Conservation (phyloP, 2,329 filamentous ascomycete genomes). For the Apiospora saccharicola region DNA sequence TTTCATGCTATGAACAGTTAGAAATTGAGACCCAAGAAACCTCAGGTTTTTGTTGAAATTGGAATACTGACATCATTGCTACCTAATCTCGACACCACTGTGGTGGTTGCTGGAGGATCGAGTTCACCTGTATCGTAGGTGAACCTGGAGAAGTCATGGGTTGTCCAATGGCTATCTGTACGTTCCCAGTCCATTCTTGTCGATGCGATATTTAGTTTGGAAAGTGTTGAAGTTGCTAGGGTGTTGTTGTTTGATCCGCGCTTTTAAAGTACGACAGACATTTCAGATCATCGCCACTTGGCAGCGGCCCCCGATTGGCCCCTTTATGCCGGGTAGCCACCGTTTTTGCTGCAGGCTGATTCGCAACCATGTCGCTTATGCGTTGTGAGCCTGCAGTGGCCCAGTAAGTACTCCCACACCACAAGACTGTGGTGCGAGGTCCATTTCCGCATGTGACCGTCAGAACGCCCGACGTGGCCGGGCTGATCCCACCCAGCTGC, state of each 20-base stretch:
- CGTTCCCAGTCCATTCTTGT: constrained; percentile 10
- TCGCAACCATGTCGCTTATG: neutral
- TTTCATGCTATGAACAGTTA: neutral
- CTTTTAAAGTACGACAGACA: neutral
- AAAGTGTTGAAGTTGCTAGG: neutral
- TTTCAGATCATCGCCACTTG: neutral
- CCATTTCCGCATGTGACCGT: neutral
- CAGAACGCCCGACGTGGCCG: neutral
- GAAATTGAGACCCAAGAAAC: too few relatives aligned
- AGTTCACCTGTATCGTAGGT: neutral
- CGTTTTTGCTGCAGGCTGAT: neutral
- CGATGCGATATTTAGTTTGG: neutral
- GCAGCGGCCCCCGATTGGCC: neutral
- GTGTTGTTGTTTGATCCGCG: neutral
- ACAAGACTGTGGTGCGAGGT: neutral
- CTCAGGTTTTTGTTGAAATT: too few relatives aligned
- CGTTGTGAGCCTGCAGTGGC: neutral
- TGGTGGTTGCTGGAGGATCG: neutral
- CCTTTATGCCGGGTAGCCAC: neutral
- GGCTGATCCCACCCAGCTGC: neutral
- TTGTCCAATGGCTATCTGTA: neutral
- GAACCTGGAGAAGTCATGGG: neutral
- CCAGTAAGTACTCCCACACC: neutral
- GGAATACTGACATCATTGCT: neutral
- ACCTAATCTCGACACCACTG: neutral